Base-by-base conservation (phyloP, 164 flowering plant species). In the Vitis vinifera region DNA sequence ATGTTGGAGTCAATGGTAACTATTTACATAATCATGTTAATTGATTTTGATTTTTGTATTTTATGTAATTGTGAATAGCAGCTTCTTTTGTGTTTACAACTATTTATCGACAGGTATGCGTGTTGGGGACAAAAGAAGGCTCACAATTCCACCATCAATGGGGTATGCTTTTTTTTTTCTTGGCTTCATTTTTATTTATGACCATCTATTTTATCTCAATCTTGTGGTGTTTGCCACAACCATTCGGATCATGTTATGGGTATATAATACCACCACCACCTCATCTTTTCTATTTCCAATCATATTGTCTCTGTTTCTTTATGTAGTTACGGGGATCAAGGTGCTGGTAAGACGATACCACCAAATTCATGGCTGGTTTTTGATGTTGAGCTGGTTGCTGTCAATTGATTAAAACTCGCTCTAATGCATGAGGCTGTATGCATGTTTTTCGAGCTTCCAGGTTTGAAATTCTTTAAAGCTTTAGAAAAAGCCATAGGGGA, bases 71-170 rank as follows among this genome's bases (percentile, higher is more conserved):
- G 9, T 2, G 58, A 3, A 52, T 15, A 27, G 12, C n/a, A 30
- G 50, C 62, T 27, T 63, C 9, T 27, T 27, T 29, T 17, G 17
- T 71, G 65, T 30, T 10, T 55, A 27, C 19, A 15, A 7, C 5
- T 12, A 67, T 63, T 64, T 17, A 59, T 56, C 14, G 29, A 48
- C 87, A 95, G 99, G 98, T 67, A 96, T 96, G 99, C 88, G 97
- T 3, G 68, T 93, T 60, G 99, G 99, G 55, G 98, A 96, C 79
- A 96, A 96, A 78, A 77, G 99, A 74, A 90, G 89, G 66, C 83
- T 96, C 16, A 91, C 91, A 48, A 87, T 96, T 75, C 99, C 99
- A 70, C 99, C 99, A 63, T 73, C 91, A 14, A 96, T 96, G 99
- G 99, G 95, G 99, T 95, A 86, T 69, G 85, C 13, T 55, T 51